phyloP scores from a whole-genome alignment of 495 filamentous ascomycete species.

The Mytilinidion resinicola region DNA sequence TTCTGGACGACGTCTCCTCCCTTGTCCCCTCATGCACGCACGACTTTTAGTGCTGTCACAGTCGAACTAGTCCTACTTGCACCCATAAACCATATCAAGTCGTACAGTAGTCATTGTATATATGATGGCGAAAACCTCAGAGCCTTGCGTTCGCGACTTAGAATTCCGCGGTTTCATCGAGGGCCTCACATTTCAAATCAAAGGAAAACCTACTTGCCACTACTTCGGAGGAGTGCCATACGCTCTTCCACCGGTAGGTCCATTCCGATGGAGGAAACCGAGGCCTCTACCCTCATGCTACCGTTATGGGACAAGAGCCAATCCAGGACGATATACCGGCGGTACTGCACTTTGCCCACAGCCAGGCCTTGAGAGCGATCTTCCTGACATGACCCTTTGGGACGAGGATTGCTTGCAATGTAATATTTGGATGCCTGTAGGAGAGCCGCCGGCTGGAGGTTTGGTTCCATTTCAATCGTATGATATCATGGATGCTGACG shows the following conservation, averaged over 20 bases:
- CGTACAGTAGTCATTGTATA: too few relatives aligned
- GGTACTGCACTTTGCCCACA: slow-evolving; percentile 41
- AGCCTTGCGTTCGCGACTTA: slow-evolving; percentile 25
- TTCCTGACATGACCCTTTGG: slow-evolving; percentile 21
- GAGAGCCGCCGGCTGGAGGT: slow-evolving; percentile 26
- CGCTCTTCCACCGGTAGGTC: slow-evolving; percentile 41
- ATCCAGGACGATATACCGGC: slow-evolving; percentile 36
- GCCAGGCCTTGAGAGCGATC: slow-evolving; percentile 15
- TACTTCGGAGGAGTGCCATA: slow-evolving; percentile 45
- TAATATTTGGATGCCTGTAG: slow-evolving; percentile 43
- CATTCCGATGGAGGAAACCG: slow-evolving; percentile 40
- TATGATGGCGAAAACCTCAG: slow-evolving; percentile 12
- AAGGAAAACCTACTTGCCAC: slow-evolving; percentile 23
- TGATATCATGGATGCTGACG: not conserved
- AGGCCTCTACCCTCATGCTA: slow-evolving; percentile 36
- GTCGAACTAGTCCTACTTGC: too few relatives aligned
- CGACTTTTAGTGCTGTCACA: too few relatives aligned
- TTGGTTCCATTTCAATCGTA: not conserved
- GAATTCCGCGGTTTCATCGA: slow-evolving; percentile 26
- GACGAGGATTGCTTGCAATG: slow-evolving; percentile 45
- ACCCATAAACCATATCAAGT: too few relatives aligned
- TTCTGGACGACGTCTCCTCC: too few relatives aligned
- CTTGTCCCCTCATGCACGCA: too few relatives aligned
- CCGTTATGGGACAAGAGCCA: slow-evolving; percentile 34
- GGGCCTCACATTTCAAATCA: slow-evolving; percentile 23